Evolutionary conservation across 257 asterid species (phyloP), one percentile per base, ranked within the genome.

Genomic region (Prunella vulgaris): DNA sequence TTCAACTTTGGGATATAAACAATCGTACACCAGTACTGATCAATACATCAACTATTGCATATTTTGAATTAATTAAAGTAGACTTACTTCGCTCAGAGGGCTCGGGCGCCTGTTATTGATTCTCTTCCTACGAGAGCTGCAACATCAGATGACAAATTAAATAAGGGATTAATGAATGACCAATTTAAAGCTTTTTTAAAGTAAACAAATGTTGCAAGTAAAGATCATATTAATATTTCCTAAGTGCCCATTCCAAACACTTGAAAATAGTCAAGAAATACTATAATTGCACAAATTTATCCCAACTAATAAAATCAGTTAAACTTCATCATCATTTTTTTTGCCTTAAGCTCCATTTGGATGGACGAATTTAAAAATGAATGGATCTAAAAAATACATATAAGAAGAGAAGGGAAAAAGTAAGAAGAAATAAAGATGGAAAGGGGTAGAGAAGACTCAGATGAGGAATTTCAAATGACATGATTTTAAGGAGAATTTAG

Each of bases 91-190:
- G 35, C 57, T 15, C 38, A 49, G 40, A 61, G 38, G 32, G 44
- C 13, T 49, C 30, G 48, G 77, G 40, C 21, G 68, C 75, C 40
- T 79, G 66, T 54, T 66, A 46, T 9, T 30, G 24, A 15, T 62
- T 17, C 64, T 58, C 71, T 46, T 78, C 66, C 33, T 70, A 7
- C 66, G 37, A 22, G 22, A 59, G 70, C 89, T 84, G 82, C 80
- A 73, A 61, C 42, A 78, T 42, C 25, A 25, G 17, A 65, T 60
- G 40, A n/a, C 48, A 67, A 13, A 58, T 32, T 58, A 60, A 51
- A 66, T 10, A 64, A 48, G 54, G 54, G 4, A 51, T 27, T 59
- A 67, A 35, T 18, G 4, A 24, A 24, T 10, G 10, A 54, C 33
- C 15, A 24, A 28, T 42, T 25, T 14, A 18, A n/a, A n/a, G n/a